Conservation (phyloP, 2,329 filamentous ascomycete species). For the Hypoxylon sp. region DNA sequence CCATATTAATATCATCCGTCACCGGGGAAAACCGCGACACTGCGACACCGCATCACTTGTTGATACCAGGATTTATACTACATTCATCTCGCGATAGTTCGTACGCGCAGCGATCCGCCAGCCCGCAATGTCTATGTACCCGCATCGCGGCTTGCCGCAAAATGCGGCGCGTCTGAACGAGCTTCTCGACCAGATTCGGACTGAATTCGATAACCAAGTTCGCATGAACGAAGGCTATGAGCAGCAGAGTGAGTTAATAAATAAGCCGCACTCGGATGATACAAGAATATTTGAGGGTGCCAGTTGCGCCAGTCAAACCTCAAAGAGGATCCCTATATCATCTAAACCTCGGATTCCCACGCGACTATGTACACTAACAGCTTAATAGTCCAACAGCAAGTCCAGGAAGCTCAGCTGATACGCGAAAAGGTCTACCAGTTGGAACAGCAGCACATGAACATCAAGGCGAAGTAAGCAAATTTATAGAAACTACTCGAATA, state of each 20-base stretch:
- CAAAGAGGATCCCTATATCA: not conserved
- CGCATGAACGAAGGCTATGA: slow-evolving; percentile 89
- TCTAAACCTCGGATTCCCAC: slow-evolving; percentile 31
- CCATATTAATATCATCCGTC: slow-evolving; percentile 5
- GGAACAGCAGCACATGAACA: slow-evolving; percentile 87
- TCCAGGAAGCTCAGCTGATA: slow-evolving; percentile 95
- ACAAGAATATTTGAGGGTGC: not conserved
- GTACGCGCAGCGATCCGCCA: slow-evolving; percentile 27
- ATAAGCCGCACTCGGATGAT: slow-evolving; percentile 13
- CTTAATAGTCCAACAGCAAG: slow-evolving; percentile 83
- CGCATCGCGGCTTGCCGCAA: slow-evolving; percentile 84
- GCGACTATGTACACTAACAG: slow-evolving; percentile 48
- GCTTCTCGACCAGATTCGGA: slow-evolving; percentile 89
- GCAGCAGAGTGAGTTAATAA: slow-evolving; percentile 83
- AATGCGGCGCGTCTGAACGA: slow-evolving; percentile 82
- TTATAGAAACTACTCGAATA: not conserved
- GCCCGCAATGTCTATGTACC: slow-evolving; percentile 82
- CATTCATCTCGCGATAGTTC: slow-evolving; percentile 17
- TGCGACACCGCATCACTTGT: slow-evolving; percentile 15
- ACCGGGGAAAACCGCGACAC: slow-evolving; percentile 20
- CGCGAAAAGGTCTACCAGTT: slow-evolving; percentile 93
- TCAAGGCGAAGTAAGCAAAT: slow-evolving; percentile 87
- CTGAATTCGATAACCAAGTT: slow-evolving; percentile 90
- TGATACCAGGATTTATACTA: slow-evolving; percentile 3
- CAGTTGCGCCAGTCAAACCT: slow-evolving; percentile 1